These are phyloP conservation scores for Dianthus caryophyllus DNA, from an alignment of 148 eudicot genomes.

Conservation along the genomic window DNA sequence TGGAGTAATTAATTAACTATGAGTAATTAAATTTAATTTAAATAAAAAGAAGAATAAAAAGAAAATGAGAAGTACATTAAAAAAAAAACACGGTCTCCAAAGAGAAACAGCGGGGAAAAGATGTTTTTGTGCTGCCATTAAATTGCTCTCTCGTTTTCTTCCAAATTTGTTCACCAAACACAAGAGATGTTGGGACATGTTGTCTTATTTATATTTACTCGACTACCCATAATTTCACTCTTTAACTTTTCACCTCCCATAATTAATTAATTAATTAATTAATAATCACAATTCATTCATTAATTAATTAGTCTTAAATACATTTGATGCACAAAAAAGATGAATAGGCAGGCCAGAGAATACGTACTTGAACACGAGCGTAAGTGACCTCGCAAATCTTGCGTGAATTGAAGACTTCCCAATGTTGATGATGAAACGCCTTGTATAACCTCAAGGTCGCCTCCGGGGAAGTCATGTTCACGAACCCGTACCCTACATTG, in stretches of 20 bases:
- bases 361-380: conserved; percentile 63
- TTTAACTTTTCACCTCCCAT: neutral
- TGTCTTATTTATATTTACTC: neutral
- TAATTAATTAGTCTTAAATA: no score
- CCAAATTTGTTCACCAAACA: conserved; percentile 21
- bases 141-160: conserved; percentile 3
- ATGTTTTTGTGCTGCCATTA: conserved; percentile 22
- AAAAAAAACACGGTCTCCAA: conserved; percentile 16
- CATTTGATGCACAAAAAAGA: no score
- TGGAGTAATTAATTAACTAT: no score
- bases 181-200: conserved; percentile 19
- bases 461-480: conserved; percentile 91
- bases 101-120: conserved; percentile 26
- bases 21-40: no score
- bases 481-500: conserved; percentile 98
- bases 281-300: no score
- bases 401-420: conserved; percentile 94
- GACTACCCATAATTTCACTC: no score
- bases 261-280: neutral
- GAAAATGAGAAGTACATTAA: neutral
- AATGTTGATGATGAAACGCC: conserved; percentile 75
- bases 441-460: conserved; percentile 79
- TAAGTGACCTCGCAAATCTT: conserved; percentile 92
- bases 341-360: no score
- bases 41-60: neutral